Evolutionary conservation across 2,329 filamentous ascomycete species (phyloP).

Genomic region (Colletotrichum gloeosporioides): DNA sequence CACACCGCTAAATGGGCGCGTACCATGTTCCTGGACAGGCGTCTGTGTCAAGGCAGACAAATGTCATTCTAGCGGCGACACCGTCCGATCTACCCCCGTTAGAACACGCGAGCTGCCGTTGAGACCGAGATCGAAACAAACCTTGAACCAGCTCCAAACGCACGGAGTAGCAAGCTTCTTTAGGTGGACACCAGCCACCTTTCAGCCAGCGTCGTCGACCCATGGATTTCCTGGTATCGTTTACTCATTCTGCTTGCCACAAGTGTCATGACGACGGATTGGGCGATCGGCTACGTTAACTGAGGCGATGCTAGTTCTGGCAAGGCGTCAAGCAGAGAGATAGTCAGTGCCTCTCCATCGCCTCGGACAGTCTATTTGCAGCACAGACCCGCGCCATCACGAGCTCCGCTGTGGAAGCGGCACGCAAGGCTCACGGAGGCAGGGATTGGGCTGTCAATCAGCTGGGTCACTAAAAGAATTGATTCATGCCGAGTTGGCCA

Average conservation of each 20-base stretch:
- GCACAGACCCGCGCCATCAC: conserved; percentile 3
- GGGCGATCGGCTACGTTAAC: neutral
- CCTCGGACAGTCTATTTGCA: neutral
- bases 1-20: conserved; percentile 9
- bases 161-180: conserved; percentile 8
- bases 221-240: neutral
- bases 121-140: conserved; percentile 18
- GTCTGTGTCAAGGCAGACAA: neutral
- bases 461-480: neutral
- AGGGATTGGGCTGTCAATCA: neutral
- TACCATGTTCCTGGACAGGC: neutral
- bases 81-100: conserved; percentile 12
- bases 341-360: neutral
- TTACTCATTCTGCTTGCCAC: neutral
- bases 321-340: neutral
- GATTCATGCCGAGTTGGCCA: conserved; percentile 3
- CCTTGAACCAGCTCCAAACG: conserved; percentile 13
- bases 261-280: neutral
- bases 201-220: neutral
- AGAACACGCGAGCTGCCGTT: conserved; percentile 11
- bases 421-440: neutral
- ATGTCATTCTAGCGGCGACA: conserved; percentile 2
- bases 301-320: neutral
- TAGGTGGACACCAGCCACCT: neutral
- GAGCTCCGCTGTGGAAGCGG: neutral